phyloP scores from a whole-genome alignment of 352 stramenopile species.

The Pythium dissimile region DNA sequence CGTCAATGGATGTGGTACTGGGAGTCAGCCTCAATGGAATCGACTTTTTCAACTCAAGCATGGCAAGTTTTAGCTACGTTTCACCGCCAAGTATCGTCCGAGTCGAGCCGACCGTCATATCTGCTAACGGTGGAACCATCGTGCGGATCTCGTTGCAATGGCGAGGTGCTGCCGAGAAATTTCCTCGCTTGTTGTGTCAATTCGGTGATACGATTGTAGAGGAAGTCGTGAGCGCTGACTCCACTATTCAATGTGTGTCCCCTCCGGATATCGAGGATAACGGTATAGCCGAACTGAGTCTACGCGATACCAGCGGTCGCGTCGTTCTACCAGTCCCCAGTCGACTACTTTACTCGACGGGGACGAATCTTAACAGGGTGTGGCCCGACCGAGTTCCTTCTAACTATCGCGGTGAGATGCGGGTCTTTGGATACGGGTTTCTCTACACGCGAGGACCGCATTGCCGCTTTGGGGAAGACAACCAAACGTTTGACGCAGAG shows the following conservation, averaged over 20 bases:
- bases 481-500: conserved; percentile 1
- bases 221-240: not conserved
- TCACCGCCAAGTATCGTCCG: not conserved
- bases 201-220: not conserved
- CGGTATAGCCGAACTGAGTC: not conserved
- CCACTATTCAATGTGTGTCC: not conserved
- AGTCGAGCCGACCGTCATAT: conserved; percentile 6
- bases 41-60: conserved; percentile 3
- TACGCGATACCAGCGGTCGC: not conserved
- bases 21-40: conserved; percentile 13
- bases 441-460: not conserved
- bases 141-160: conserved; percentile 1
- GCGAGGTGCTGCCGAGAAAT: no score
- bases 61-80: not conserved
- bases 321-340: not conserved
- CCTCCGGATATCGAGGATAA: not conserved
- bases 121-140: conserved; percentile 5
- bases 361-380: not conserved
- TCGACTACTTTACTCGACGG: conserved; percentile 1
- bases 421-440: not conserved
- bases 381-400: not conserved
- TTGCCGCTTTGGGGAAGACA: conserved; percentile 1
- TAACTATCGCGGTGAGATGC: conserved; percentile 4
- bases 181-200: conserved; percentile 1
- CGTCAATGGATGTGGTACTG: not conserved